Percentiles rank a stretch among this genome's conserved stretches.
Evolutionary conservation across 768 basidiomycete genomes (phyloP).

Genomic region (Russula olivacea): DNA sequence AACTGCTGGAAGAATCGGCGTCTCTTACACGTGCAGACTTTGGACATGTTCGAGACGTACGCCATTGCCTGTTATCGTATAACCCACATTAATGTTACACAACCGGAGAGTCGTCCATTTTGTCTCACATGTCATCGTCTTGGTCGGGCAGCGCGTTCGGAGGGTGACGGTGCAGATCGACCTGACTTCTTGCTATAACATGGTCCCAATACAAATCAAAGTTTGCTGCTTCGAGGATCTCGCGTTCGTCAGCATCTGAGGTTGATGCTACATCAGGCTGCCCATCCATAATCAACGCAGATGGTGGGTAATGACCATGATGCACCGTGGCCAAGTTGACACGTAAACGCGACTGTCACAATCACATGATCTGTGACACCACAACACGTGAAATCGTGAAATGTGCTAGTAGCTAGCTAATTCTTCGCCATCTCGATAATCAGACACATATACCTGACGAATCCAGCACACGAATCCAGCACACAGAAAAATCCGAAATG

Average conservation of each 20-base stretch:
- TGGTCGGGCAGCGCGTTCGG: not conserved
- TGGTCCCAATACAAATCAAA: conserved; percentile 14
- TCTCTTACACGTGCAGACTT: not conserved
- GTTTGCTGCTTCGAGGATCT: conserved; percentile 16
- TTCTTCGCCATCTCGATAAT: too few species aligned
- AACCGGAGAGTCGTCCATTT: not conserved
- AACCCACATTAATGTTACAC: not conserved
- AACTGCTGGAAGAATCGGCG: not conserved
- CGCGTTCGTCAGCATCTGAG: conserved; percentile 21
- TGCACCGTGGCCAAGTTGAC: too few species aligned
- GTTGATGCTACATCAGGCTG: conserved; percentile 11
- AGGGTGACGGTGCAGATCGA: not conserved
- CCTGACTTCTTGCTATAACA: not conserved
- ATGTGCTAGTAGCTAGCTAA: too few species aligned
- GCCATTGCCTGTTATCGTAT: not conserved
- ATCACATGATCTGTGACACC: not conserved
- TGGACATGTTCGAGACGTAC: conserved; percentile 6
- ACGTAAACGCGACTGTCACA: conserved; percentile 8
- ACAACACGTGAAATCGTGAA: too few species aligned
- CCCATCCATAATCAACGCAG: not conserved
- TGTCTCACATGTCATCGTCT: conserved; percentile 6
- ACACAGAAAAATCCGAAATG: too few species aligned
- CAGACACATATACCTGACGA: too few species aligned
- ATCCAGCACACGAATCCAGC: too few species aligned
- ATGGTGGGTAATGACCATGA: not conserved